Evolutionary conservation across 495 filamentous ascomycete genomes (phyloP), one percentile per base, ranked within the genome.

Genomic region (Tuber brumale): DNA sequence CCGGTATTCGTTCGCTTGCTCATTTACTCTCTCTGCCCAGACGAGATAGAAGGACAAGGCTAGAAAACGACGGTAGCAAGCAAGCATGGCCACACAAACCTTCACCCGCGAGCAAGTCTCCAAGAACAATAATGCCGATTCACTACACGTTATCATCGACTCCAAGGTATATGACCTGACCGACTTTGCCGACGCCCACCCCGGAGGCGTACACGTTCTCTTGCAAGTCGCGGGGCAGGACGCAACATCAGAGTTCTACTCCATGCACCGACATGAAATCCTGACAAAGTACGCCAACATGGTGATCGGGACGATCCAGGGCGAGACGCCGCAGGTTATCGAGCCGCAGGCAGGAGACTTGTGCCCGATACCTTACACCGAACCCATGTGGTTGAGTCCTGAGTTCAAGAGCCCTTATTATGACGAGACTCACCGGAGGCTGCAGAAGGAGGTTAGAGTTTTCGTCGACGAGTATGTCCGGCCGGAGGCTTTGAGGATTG

Each of bases 161-260:
- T 90, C 91, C 75, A 92, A 92, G 79, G 93, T 95, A 79, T 97
- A 97, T 87, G 94, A 97, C 85, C 91, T 95, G 69, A 92, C 92
- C 69, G 94, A 96, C 74, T 97, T 97, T 85, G 86, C 95, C 74
- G 93, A 94, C 86, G 94, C 94, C 75, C 94, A 97, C 82, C 94
- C 94, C 31, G 94, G 94, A 78, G 95, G 95, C 86, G 94, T 97
- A 85, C 96, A 99, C 88, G 95, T 97, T 79, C 87, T 99, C 42
- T 89, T 98, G 76, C 96, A 99, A 83, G 94, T 98, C 76, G 95
- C 88, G 79, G 95, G 95, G 81, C 93, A 97, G 86, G 95, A 99
- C 86, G 92, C 94, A 81, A 97, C 94, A 73, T 87, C 89, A 66
- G 92, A 92, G 75, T 97, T 96, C 87, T 95, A 97, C 84, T 94